Percentiles rank a stretch among this genome's conserved stretches.
These are phyloP conservation scores for Ascodesmis nigricans DNA, from an alignment of 495 filamentous ascomycete species.

Conservation along the genomic window DNA sequence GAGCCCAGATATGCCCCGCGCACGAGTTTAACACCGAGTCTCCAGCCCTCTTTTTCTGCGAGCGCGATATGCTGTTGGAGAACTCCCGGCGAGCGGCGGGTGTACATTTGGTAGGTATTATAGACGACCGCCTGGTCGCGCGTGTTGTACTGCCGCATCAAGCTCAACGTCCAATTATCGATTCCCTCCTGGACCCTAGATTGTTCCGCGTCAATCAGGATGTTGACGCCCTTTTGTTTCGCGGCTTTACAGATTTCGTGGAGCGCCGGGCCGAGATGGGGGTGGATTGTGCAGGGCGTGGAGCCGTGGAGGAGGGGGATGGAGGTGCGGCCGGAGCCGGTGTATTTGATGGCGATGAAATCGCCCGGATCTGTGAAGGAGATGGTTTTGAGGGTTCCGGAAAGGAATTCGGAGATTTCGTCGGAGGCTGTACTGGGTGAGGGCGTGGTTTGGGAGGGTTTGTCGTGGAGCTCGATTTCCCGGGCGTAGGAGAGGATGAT, in stretches of 20 bases:
- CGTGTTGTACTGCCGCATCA: constrained; percentile 40
- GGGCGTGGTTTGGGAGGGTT: not conserved
- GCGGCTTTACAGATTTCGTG: constrained; percentile 57
- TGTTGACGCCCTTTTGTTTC: constrained; percentile 38
- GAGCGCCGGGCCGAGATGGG: constrained; percentile 45
- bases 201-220: constrained; percentile 88
- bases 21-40: constrained; percentile 75
- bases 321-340: constrained; percentile 45
- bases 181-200: constrained; percentile 59
- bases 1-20: constrained; percentile 70
- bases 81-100: constrained; percentile 33
- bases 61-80: constrained; percentile 43
- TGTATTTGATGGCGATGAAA: constrained; percentile 73
- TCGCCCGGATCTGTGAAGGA: constrained; percentile 50
- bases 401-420: constrained; percentile 15
- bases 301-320: constrained; percentile 9
- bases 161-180: constrained; percentile 52
- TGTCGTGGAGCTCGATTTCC: constrained; percentile 31
- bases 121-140: constrained; percentile 44
- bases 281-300: constrained; percentile 11
- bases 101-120: constrained; percentile 63
- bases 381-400: constrained; percentile 32
- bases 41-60: constrained; percentile 47
- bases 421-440: constrained; percentile 8
- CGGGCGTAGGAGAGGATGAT: constrained; percentile 59